Base-by-base conservation (phyloP, 2,329 filamentous ascomycete species). In the Xylaria hypoxylon region DNA sequence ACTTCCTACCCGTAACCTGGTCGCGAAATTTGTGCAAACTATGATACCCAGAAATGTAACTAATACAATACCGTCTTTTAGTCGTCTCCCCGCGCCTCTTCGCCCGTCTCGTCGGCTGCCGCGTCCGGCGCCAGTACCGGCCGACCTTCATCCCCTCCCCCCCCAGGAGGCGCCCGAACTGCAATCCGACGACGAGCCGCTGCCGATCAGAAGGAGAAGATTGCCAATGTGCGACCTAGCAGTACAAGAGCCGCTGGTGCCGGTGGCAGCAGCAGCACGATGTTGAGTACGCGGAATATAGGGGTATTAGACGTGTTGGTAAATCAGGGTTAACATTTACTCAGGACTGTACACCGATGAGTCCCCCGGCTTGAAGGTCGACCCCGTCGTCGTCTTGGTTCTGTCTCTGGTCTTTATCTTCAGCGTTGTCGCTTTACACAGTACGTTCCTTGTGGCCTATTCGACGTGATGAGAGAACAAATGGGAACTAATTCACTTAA, bases 341-440 rank as follows among this genome's bases (percentile, higher is more conserved):
- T 48, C 68, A 94, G 91, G 89, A 82, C 90, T 99, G 50, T 99
- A 99, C 89, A 99, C 96, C 65, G 96, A 99, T 79, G 96, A 99
- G 85, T 97, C 93, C 72, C 96, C 96, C 65, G 96, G 96, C 69
- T 86, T 99, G 76, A 97, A 97, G 86, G 96, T 99, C 72, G 96
- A 99, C 80, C 96, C 96, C 24, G 96, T 99, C 67, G 94, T 99
- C 72, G 95, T 99, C 71, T 87, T 99, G 77, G 96, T 97, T 73
- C 87, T 99, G 75, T 97, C 93, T 77, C 89, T 99, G 76, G 96
- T 97, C 70, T 99, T 99, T 83, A 99, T 99, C 82, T 97, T 99
- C 85, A 96, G 92, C 78, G 96, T 99, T 78, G 96, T 99, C 77
- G 94, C 94, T 74, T 87, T 99, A 78, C 96, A 99, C 84, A 94